phyloP scores from a whole-genome alignment of 441 rosid species.

The Macaranga tanarius region DNA sequence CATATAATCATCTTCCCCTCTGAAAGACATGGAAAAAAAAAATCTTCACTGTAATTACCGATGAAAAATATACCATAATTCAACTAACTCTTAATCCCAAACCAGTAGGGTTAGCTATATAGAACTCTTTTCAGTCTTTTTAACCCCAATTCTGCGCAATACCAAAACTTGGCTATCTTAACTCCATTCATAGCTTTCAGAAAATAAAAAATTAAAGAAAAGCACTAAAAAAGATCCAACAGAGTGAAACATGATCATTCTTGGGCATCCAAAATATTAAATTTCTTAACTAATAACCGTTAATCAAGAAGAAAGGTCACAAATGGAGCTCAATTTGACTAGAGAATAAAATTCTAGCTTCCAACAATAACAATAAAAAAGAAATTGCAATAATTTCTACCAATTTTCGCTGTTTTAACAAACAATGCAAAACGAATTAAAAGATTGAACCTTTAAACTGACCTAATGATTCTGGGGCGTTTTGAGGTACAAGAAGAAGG shows the following conservation, averaged over 20 bases:
- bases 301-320: background rate
- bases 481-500: background rate
- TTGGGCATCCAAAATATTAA: background rate
- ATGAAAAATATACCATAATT: background rate
- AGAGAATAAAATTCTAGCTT: background rate
- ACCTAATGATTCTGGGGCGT: constrained; percentile 22
- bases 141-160: background rate
- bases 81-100: background rate
- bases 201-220: background rate
- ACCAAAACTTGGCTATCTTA: no score
- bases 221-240: background rate
- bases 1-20: constrained; percentile 88
- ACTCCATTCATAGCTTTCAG: background rate
- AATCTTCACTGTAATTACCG: background rate
- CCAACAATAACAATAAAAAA: background rate
- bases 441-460: background rate
- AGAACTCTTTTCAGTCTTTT: background rate
- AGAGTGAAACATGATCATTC: background rate
- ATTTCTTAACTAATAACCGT: background rate
- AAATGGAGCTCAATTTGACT: background rate
- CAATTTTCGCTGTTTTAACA: background rate
- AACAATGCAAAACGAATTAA: no score
- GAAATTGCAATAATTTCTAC: background rate
- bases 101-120: background rate
- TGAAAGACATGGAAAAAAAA: constrained; percentile 20